A percentile compares a stretch with the other conserved stretches of the same genome.
Evolutionary conservation across 2,329 filamentous ascomycete species (phyloP).

Genomic region (Hymenoscyphus occultus): DNA sequence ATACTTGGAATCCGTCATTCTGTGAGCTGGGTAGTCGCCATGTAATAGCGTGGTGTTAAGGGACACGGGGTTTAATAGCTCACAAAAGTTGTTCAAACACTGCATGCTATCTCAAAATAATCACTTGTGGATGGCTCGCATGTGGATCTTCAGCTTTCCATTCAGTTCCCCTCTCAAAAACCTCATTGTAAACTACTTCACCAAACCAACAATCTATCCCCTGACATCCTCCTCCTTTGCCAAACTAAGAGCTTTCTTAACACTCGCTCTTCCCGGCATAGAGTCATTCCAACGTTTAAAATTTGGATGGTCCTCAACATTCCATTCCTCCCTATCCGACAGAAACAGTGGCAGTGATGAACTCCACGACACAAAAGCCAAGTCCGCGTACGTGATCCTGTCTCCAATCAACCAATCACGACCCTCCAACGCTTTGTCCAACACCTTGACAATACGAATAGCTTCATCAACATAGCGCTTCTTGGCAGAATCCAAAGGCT

Average conservation of each 20-base stretch:
- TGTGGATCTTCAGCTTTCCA: not conserved
- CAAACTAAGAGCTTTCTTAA: not conserved
- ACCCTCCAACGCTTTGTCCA: not conserved
- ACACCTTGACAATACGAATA: not conserved
- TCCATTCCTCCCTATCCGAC: not conserved
- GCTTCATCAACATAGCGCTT: slow-evolving; percentile 5
- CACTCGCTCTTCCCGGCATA: not conserved
- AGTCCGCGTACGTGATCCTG: not conserved
- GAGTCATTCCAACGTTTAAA: slow-evolving; percentile 5
- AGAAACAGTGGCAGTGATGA: not conserved
- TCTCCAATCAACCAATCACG: not conserved
- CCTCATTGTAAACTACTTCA: not conserved
- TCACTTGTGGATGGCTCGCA: too few species aligned
- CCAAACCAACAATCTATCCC: not conserved
- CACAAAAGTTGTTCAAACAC: too few species aligned
- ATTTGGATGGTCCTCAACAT: not conserved
- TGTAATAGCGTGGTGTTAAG: not conserved
- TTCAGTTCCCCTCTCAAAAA: not conserved
- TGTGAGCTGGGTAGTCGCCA: not conserved
- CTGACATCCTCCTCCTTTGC: not conserved
- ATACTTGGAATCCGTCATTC: not conserved
- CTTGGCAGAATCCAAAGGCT: slow-evolving; percentile 24
- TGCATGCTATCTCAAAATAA: too few species aligned
- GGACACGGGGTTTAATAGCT: not conserved
- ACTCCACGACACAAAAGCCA: not conserved